phyloP scores from a whole-genome alignment of 116 monocot species.

The Dioscorea cayenensis region DNA sequence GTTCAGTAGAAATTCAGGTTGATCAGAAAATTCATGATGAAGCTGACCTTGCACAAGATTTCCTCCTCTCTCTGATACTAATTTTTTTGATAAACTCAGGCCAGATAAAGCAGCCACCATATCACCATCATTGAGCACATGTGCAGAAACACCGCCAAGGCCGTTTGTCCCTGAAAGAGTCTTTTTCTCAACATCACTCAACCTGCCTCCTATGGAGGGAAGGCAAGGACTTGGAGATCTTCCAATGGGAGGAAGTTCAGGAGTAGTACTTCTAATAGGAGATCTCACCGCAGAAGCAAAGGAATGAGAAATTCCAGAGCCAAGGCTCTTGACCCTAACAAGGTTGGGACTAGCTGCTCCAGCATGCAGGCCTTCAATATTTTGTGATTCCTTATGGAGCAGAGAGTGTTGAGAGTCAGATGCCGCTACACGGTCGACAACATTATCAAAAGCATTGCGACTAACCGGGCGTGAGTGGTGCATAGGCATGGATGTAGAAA shows the following conservation, averaged over 20 bases:
- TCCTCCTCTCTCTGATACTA: conserved; percentile 3
- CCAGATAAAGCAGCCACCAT: conserved; percentile 39
- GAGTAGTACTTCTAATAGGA: conserved; percentile 46
- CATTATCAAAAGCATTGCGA: conserved; percentile 32
- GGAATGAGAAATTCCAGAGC: conserved; percentile 50
- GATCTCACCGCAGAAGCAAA: conserved; percentile 33
- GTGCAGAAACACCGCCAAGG: conserved; percentile 15
- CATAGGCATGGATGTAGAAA: conserved; percentile 17
- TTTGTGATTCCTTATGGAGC: conserved; percentile 23
- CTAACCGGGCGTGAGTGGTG: conserved; percentile 35
- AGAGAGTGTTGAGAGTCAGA: conserved; percentile 20
- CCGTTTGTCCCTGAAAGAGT: conserved; percentile 14
- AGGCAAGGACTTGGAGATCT: conserved; percentile 50
- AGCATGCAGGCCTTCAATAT: conserved; percentile 26
- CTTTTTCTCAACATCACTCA: conserved; percentile 16
- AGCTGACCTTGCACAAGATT: conserved; percentile 8
- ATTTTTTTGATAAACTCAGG: conserved; percentile 20
- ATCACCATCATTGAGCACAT: conserved; percentile 28
- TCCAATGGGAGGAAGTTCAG: conserved; percentile 44
- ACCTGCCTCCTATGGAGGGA: conserved; percentile 37
- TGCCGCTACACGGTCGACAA: conserved; percentile 11
- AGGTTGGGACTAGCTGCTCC: conserved; percentile 42
- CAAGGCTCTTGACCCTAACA: conserved; percentile 53
- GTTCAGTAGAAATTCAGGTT: conserved; percentile 16
- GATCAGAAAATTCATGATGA: conserved; percentile 11